Evolutionary conservation across 1,284 basidiomycete genomes (phyloP), one percentile per base, ranked within the genome.

Genomic region (Austropuccinia psidii): DNA sequence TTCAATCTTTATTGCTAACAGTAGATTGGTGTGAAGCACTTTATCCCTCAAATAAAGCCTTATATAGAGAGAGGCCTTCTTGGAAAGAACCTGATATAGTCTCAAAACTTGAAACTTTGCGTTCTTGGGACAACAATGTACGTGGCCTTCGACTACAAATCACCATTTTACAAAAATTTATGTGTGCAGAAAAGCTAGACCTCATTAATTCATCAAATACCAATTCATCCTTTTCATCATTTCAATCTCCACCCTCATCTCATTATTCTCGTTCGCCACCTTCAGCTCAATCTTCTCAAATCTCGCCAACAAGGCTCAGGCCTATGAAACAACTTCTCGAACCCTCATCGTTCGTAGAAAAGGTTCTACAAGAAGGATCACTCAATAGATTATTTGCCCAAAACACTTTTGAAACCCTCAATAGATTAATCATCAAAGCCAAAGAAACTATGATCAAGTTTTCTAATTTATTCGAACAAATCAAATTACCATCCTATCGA

Each of bases 301-400:
- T 55, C 31, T 35, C 62, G 41, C 52, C 62, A 6, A 45, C 54
- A 9, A 39, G 39, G 50, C 57, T 54, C 43, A 64, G 43, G 29
- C 66, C 62, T 13, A 61, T 37, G 1, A 69, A 75, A 72, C 58
- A 55, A 37, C 76, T 54, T 73, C 73, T 82, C 84, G 74, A 89
- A 85, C 75, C 90, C 87, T 78, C 76, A 15, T 79, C 79, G 2
- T 98, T 98, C 80, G 89, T 98, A 41, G 96, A 98, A 80, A 87
- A 93, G 45, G 84, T 98, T 49, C 85, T 98, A 75, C 98, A 98
- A 80, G 96, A 98, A 81, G 95, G 97, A 78, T 90, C 89, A 19
- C 88, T 98, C 78, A 90, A 96, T 81, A 86, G 90, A 65, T 93
- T 91, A 2, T 98, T 98, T 80, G 93, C 96, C 82, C 92, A 90